Conservation (phyloP, 202 grass and related monocot genomes). For the Saccharum hybrid region DNA sequence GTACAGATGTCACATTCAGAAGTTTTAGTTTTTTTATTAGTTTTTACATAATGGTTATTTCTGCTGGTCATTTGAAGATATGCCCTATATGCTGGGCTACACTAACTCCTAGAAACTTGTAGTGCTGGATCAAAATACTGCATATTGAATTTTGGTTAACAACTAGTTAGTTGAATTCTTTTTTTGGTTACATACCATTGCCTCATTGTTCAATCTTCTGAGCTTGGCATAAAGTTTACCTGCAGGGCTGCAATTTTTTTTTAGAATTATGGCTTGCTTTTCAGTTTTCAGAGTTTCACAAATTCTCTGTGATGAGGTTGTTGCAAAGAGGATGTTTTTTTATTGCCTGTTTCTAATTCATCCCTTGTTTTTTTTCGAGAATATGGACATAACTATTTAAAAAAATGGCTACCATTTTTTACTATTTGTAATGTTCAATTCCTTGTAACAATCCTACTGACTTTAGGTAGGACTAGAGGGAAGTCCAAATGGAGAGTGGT, state of each 20-base stretch:
- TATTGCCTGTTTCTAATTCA: conserved; percentile 35
- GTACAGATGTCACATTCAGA: conserved; percentile 49
- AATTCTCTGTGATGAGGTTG: conserved; percentile 14
- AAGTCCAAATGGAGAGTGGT: conserved; percentile 94
- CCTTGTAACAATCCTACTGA: conserved; percentile 14
- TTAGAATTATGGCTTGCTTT: conserved; percentile 22
- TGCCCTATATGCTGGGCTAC: neutral
- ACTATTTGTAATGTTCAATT: conserved; percentile 41
- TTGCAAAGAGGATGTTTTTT: conserved; percentile 20
- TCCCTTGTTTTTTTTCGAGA: neutral
- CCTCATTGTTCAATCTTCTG: conserved; percentile 30
- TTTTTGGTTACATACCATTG: conserved; percentile 26
- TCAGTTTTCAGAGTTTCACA: neutral
- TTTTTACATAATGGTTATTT: conserved; percentile 35
- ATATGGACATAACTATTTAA: neutral
- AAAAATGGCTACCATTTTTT: conserved; percentile 22
- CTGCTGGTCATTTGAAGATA: neutral
- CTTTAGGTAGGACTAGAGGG: conserved; percentile 92
- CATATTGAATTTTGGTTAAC: conserved; percentile 9
- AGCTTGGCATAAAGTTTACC: conserved; percentile 14
- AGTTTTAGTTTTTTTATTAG: conserved; percentile 16
- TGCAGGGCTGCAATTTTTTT: neutral
- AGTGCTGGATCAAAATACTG: neutral
- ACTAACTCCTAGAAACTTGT: conserved; percentile 24
- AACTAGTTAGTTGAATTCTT: conserved; percentile 7